Percentiles rank a stretch among this genome's conserved stretches.
phyloP scores from a whole-genome alignment of 164 flowering plant genomes.

The Vitis riparia region DNA sequence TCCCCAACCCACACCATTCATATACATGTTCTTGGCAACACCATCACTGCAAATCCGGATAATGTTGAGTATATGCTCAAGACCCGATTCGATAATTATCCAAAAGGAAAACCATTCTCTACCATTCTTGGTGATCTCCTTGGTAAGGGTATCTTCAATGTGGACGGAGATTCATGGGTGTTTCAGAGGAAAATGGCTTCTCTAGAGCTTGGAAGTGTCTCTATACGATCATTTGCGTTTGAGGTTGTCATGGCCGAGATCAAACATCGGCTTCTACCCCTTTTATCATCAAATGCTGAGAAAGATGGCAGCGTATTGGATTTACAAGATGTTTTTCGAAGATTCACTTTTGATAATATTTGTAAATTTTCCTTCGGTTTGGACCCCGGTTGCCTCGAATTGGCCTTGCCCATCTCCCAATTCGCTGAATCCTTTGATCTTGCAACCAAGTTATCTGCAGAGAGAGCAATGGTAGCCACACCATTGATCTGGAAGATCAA shows the following conservation, averaged over 20 bases:
- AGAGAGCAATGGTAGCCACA: conserved; percentile 38
- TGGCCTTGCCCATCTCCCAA: conserved; percentile 38
- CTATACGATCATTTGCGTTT: conserved; percentile 49
- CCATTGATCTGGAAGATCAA: conserved; percentile 57
- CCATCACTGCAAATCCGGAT: conserved; percentile 68
- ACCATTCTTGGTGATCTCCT: conserved; percentile 66
- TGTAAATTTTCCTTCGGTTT: conserved; percentile 64
- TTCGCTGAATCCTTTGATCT: conserved; percentile 58
- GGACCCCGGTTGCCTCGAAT: conserved; percentile 53
- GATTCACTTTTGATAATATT: conserved; percentile 65
- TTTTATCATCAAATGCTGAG: conserved; percentile 23
- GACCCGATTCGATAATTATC: conserved; percentile 73
- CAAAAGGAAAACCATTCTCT: conserved; percentile 73
- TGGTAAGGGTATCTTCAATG: conserved; percentile 80
- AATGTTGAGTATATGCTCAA: conserved; percentile 77
- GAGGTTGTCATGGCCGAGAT: conserved; percentile 41
- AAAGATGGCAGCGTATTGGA: conserved; percentile 26
- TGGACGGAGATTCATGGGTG: conserved; percentile 72
- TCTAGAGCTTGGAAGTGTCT: conserved; percentile 51
- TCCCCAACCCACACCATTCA: conserved; percentile 63
- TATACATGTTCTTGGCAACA: conserved; percentile 58
- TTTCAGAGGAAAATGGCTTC: conserved; percentile 70
- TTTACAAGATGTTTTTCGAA: conserved; percentile 56
- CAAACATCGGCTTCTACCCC: conserved; percentile 35
- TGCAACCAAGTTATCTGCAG: conserved; percentile 54